A percentile compares a stretch with the other conserved stretches of the same genome.
Evolutionary conservation across 768 basidiomycete genomes (phyloP).

Genomic region (Paxillus rubicundulus): DNA sequence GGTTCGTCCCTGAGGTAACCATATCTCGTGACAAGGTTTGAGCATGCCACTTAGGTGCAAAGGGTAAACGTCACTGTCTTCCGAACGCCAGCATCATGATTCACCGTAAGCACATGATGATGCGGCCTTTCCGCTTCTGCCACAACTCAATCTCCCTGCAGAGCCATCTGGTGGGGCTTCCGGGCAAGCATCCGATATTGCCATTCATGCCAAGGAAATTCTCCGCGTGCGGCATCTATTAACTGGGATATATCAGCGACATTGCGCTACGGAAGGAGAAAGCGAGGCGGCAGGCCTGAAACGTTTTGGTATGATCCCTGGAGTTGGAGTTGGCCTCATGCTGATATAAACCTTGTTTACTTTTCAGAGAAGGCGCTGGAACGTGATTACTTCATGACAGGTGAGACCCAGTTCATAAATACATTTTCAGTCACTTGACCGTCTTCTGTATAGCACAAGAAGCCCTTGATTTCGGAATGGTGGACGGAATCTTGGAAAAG

Average conservation of each 20-base stretch:
- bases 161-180: slow-evolving; percentile 96
- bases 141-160: slow-evolving; percentile 33
- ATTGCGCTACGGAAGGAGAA: slow-evolving; percentile 73
- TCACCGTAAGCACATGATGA: slow-evolving; percentile 62
- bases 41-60: slow-evolving; percentile 52
- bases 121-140: not conserved
- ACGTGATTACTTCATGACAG: slow-evolving; percentile 95
- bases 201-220: slow-evolving; percentile 97
- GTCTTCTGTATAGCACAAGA: slow-evolving; percentile 61
- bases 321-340: slow-evolving; percentile 21
- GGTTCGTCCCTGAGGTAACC: slow-evolving; percentile 37
- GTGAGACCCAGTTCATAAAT: slow-evolving; percentile 34
- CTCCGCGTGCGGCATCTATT: slow-evolving; percentile 80
- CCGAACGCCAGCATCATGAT: slow-evolving; percentile 98
- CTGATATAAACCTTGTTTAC: slow-evolving; percentile 6
- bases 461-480: slow-evolving; percentile 87
- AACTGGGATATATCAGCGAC: slow-evolving; percentile 86
- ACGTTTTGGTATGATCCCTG: slow-evolving; percentile 67
- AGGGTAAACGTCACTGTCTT: slow-evolving; percentile 86
- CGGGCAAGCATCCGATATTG: slow-evolving; percentile 94
- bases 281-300: slow-evolving; percentile 56
- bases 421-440: slow-evolving; percentile 15
- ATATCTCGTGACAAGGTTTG: slow-evolving; percentile 12
- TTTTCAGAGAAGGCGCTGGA: slow-evolving; percentile 80
- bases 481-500: slow-evolving; percentile 87